Base-by-base conservation (phyloP, 805 yeast genomes). In the Dipodascus albidus region DNA sequence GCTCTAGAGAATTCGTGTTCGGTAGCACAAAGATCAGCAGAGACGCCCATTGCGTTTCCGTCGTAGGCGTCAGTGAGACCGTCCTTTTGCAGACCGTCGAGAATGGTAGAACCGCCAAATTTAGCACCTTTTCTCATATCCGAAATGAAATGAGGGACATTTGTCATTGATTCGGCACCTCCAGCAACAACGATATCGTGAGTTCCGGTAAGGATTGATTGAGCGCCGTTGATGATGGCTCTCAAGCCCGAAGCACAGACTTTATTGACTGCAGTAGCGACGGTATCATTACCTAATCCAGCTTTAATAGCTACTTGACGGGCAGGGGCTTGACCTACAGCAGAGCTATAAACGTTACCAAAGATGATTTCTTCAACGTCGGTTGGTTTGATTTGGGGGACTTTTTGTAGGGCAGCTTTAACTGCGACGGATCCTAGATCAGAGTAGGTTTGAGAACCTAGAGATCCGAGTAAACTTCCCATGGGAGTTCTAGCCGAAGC, bases 211-310 rank as follows among this genome's bases (percentile, higher is more conserved):
- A 85, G 70, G 62, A 91, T 90, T 52, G 90, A 74, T 74, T 90
- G 98, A 44, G 97, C 89, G 58, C 87, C 99, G 56, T 86, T 71
- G 63, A 90, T 88, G 64, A 89, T 81, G 48, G 97, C 80, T 74
- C 93, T 91, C 81, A 90, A 73, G 62, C 96, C 98, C 11, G 96
- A 86, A 47, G 99, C 96, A 75, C 99, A 93, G 54, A 93, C 98
- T 75, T 91, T 91, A 80, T 93, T 93, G 60, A 91, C 78, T 42
- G 97, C 85, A 53, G 96, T 80, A 55, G 96, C 95, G 50, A 88
- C 85, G 53, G 87, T 82, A 57, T 80, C 74, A 59, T 84, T 81
- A 51, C 87, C 81, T 52, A 93, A 77, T 15, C 98, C 98, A 19
- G 98, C 85, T 64, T 82, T 84, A 60, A 91, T 65, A 15, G 96